Evolutionary conservation across 257 asterid species (phyloP), one percentile per base, ranked within the genome.

Genomic region (Leonotis leonurus): DNA sequence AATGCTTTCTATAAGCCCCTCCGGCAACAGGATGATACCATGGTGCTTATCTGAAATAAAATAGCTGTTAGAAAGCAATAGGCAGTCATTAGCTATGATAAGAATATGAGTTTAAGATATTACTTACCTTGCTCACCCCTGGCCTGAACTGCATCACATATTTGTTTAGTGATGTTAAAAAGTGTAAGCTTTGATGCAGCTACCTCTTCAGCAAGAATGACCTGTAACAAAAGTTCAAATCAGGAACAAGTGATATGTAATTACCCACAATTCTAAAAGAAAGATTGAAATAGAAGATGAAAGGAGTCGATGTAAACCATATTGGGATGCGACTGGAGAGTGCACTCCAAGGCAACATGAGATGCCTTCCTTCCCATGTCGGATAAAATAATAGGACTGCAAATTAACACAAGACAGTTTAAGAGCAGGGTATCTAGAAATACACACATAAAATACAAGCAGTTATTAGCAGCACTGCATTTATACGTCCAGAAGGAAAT

Each of bases 291-390:
- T 35, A 45, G 16, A 35, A 10, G 12, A 64, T 3, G 43, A 27
- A 20, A 21, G 48, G 45, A 64, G 57, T 30, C 32, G 39, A 48
- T 51, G 70, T 78, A 56, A 66, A 91, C 98, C 98, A 91, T 85
- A 78, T 91, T 91, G 65, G 98, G 95, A 74, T 92, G 97, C 1
- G 98, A 92, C 65, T 92, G 98, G 44, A 92, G 95, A 27, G 97
- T 84, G 80, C 98, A 91, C 68, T 91, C 96, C 78, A 91, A 56
- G 33, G 98, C 95, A 79, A 91, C 96, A 70, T 91, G 98, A 41
- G 98, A 91, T 64, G 96, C 95, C 79, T 88, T 90, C 62, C 98
- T 81, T 24, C 98, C 98, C 98, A 90, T 91, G 95, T 53, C 95
- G 83, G 74, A 91, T 82, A 68, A 91, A 91, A 64, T 91, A 91